Base-by-base conservation (phyloP, 1,284 basidiomycete species). In the Ustilago shanxiensis region DNA sequence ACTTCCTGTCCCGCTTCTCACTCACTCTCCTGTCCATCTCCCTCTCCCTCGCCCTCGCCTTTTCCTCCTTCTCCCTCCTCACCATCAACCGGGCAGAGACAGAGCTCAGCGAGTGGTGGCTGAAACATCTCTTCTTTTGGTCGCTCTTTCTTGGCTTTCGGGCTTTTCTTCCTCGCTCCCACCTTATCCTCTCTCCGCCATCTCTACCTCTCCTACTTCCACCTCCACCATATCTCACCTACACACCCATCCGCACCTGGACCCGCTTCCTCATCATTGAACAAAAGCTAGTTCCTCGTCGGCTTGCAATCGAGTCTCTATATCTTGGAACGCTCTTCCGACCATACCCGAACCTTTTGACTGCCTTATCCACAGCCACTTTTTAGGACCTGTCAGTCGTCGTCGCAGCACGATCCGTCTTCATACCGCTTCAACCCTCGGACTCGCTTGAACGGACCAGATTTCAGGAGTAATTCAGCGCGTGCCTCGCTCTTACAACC, bases 181-280 rank as follows among this genome's bases (percentile, higher is more conserved):
- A 33, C 35, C n/a, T 35, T 55, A 10, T 37, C 39, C 53, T 16
- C 53, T 41, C 35, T n/a, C 28, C 35, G 13, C 7, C 18, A 41
- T 44, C 18, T 41, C 44, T 26, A 18, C n/a, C 56, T 49, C 44
- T 35, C 44, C 3, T 7, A 11, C 35, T 24, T n/a, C 33, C 50
- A 44, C 41, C 41, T 44, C 41, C 41, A 44, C 41, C 41, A 44
- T 44, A 44, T 22, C 41, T 44, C n/a, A 44, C 41, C 18, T 20
- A 20, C n/a, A 20, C 41, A 44, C 6, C 41, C 41, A 20, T 20
- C 5, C 31, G 6, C 31, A 33, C 31, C 31, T 5, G 31, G 11
- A n/a, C n/a, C n/a, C 41, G 41, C 20, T 44, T 20, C 41, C 20
- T 44, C n/a, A 20, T 20, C 18, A 16, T 5, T 33, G n/a, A n/a